Evolutionary conservation across 2,329 filamentous ascomycete species (phyloP).

Genomic region (Dactylellina cionopaga): DNA sequence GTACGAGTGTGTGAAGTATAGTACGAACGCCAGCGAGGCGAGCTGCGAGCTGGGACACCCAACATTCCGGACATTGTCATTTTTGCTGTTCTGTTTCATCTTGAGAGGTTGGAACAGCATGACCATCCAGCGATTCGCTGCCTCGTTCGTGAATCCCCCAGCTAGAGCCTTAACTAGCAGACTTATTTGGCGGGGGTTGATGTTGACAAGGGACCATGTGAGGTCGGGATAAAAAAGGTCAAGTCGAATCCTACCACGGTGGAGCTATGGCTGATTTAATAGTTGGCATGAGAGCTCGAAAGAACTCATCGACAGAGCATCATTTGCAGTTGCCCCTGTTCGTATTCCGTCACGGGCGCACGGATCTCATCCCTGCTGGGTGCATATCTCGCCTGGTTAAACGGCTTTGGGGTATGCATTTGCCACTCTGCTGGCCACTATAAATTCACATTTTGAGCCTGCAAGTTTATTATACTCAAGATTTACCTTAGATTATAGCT

Average conservation of each 20-base stretch:
- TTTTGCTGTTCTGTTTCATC: conserved; percentile 21
- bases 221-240: too few relatives aligned
- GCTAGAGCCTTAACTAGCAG: too few relatives aligned
- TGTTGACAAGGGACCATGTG: too few relatives aligned
- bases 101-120: conserved; percentile 5
- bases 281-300: background rate
- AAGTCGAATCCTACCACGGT: too few relatives aligned
- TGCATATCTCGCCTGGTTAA: conserved; percentile 34
- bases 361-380: background rate
- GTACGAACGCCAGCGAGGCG: too few relatives aligned
- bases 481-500: background rate
- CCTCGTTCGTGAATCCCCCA: background rate
- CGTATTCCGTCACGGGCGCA: conserved; percentile 37
- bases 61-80: background rate
- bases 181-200: too few relatives aligned
- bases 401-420: conserved; percentile 31
- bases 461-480: background rate
- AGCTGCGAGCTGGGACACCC: too few relatives aligned
- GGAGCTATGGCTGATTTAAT: too few relatives aligned
- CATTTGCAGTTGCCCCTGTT: conserved; percentile 20
- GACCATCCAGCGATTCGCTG: background rate
- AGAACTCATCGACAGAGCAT: conserved; percentile 2
- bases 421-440: conserved; percentile 3
- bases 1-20: too few relatives aligned
- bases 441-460: too few relatives aligned